phyloP scores from a whole-genome alignment of 1,139 yeast genomes.

The Groenewaldozyma sp. region DNA sequence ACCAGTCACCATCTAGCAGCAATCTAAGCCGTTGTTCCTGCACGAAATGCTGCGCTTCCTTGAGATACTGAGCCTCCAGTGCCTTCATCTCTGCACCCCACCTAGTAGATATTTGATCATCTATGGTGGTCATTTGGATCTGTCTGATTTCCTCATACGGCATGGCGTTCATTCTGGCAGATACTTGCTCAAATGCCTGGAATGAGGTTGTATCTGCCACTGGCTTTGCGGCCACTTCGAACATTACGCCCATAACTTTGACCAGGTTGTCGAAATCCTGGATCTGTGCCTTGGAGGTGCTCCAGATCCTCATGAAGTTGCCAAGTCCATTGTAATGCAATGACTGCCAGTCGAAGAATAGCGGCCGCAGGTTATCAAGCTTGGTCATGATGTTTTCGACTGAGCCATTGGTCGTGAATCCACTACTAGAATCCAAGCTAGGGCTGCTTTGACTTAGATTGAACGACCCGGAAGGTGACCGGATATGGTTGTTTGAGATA shows the following conservation, averaged over 20 bases:
- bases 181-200: slow-evolving; percentile 11
- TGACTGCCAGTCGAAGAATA: slow-evolving; percentile 47
- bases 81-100: slow-evolving; percentile 35
- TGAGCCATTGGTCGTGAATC: slow-evolving; percentile 6
- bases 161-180: slow-evolving; percentile 30
- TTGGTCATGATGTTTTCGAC: slow-evolving; percentile 12
- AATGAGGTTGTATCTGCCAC: slow-evolving; percentile 17
- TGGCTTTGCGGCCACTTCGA: slow-evolving; percentile 27
- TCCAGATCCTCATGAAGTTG: slow-evolving; percentile 59
- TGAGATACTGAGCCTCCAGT: slow-evolving; percentile 44
- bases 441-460: slow-evolving; percentile 1
- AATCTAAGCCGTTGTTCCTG: slow-evolving; percentile 67
- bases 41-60: slow-evolving; percentile 67
- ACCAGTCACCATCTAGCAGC: slow-evolving; percentile 77
- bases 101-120: slow-evolving; percentile 25
- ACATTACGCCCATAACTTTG: slow-evolving; percentile 31
- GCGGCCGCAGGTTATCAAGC: slow-evolving; percentile 32
- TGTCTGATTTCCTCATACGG: slow-evolving; percentile 47
- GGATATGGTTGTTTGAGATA: slow-evolving; percentile 8
- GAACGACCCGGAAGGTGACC: slow-evolving; percentile 5
- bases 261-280: slow-evolving; percentile 45
- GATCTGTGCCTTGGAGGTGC: slow-evolving; percentile 48
- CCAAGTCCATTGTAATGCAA: slow-evolving; percentile 49
- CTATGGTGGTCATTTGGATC: slow-evolving; percentile 43
- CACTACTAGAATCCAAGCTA: neutral